phyloP scores from a whole-genome alignment of 1,284 basidiomycete genomes.

The Tylopilus sp. region DNA sequence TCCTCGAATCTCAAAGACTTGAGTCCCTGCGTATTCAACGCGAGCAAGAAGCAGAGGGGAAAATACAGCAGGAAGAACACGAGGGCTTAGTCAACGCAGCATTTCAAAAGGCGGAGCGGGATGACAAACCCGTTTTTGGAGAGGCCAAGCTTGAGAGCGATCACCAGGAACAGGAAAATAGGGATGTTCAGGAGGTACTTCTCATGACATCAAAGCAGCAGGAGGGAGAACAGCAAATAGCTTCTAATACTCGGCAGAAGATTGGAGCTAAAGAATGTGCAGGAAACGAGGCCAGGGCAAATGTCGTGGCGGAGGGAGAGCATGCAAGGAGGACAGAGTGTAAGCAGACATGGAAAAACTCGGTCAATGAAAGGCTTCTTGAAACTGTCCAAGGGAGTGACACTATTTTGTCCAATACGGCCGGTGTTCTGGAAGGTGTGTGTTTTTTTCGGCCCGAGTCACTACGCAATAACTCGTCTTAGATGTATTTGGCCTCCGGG shows the following conservation, averaged over 20 bases:
- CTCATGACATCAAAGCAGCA: conserved; percentile 22
- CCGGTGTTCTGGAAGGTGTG: conserved; percentile 20
- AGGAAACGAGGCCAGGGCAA: conserved; percentile 31
- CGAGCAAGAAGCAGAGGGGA: conserved; percentile 33
- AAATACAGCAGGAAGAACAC: conserved; percentile 33
- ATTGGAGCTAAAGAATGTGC: conserved; percentile 30
- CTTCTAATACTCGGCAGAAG: conserved; percentile 19
- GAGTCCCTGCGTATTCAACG: conserved; percentile 28
- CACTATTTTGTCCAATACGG: not conserved
- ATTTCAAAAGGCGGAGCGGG: conserved; percentile 22
- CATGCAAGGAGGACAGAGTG: not conserved
- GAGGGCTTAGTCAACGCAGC: conserved; percentile 29
- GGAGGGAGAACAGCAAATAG: conserved; percentile 29
- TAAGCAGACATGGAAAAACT: conserved; percentile 18
- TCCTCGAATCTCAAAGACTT: conserved; percentile 35
- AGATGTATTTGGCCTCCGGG: conserved; percentile 61
- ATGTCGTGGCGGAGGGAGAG: conserved; percentile 26
- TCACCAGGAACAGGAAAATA: conserved; percentile 30
- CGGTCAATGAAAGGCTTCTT: not conserved
- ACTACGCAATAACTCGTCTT: conserved; percentile 1
- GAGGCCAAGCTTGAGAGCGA: conserved; percentile 21
- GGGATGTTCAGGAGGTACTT: conserved; percentile 26
- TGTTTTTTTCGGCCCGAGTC: conserved; percentile 3
- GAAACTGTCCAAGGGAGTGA: conserved; percentile 3
- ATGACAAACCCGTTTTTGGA: conserved; percentile 24